A percentile compares a stretch with the other conserved stretches of the same genome.
Conservation (phyloP, 495 filamentous ascomycete species). For the Xylaria bambusicola region DNA sequence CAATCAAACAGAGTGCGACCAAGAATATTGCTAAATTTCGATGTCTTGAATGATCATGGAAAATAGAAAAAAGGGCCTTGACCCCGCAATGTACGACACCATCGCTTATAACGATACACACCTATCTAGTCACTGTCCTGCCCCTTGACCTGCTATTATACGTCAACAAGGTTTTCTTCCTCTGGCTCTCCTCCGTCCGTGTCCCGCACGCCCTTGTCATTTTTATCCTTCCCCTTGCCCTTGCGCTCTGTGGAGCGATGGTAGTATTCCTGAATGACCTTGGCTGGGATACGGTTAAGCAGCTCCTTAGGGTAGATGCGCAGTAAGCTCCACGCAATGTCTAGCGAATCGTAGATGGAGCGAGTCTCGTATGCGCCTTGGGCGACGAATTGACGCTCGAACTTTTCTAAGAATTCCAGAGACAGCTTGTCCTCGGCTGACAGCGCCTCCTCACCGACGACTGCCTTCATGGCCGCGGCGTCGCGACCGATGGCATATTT, state of each 20-base stretch:
- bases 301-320: constrained; percentile 96
- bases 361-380: constrained; percentile 91
- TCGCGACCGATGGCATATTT: constrained; percentile 99
- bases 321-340: constrained; percentile 93
- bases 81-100: constrained; percentile 26
- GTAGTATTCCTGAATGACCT: constrained; percentile 92
- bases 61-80: constrained; percentile 25
- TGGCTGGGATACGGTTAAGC: constrained; percentile 95
- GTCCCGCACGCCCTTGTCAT: constrained; percentile 64
- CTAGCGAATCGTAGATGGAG: constrained; percentile 86
- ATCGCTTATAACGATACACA: constrained; percentile 31
- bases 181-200: constrained; percentile 53
- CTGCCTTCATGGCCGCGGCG: constrained; percentile 98
- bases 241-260: constrained; percentile 67
- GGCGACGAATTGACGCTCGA: constrained; percentile 88
- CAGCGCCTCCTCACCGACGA: constrained; percentile 96
- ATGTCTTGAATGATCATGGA: not conserved
- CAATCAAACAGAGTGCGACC: not conserved
- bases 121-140: constrained; percentile 17
- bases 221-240: constrained; percentile 63
- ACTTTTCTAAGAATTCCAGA: constrained; percentile 97
- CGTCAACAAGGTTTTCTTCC: constrained; percentile 70
- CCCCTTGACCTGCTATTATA: constrained; percentile 38
- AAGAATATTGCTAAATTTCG: not conserved
- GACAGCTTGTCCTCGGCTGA: constrained; percentile 96